Evolutionary conservation across 352 stramenopile species (phyloP), one percentile per base, ranked within the genome.

Genomic region (Globisporangium spinosum): DNA sequence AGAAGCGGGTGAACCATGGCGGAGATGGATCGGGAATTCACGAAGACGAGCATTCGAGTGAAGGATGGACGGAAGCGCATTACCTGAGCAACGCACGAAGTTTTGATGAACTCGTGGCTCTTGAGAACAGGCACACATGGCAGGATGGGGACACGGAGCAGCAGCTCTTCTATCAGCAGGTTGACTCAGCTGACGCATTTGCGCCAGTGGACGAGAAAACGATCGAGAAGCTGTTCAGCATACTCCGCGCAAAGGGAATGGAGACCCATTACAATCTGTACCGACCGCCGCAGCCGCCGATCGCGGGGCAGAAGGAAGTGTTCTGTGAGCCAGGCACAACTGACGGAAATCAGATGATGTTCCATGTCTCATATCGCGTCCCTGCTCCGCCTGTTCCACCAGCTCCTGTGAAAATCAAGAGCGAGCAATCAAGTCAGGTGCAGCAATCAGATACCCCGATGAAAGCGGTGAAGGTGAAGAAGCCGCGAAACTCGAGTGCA

Each of bases 351-450:
- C 72, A 89, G 32, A 80, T 87, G 69, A 73, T 76, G 23, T 90
- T 89, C 70, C 74, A 79, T 27, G 71, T 92, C n/a, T 79, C 77
- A 0, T 94, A 92, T 70, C 87, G 83, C 47, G 77, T 89, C 38
- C 74, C 79, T n/a, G 78, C 81, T 22, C 78, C 83, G 3, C 73
- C 72, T 9, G 65, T 71, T 2, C 78, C 76, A 2, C 61, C 69
- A 3, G 45, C 64, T 32, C 77, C 73, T 17, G 57, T 73, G 22
- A 76, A 80, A n/a, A 58, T 75, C n/a, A 78, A 76, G 62, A 67
- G 70, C 2, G 77, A 84, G 15, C 63, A 65, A 29, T 43, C 58
- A 63, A 62, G 73, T 49, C 65, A 67, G 62, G 54, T 68, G 32
- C 23, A 25, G 27, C 65, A 71, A 23, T 69, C 73, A 35, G 68